These are phyloP conservation scores for Mycena sanguinolenta DNA, from an alignment of 768 basidiomycete species.

Conservation along the genomic window DNA sequence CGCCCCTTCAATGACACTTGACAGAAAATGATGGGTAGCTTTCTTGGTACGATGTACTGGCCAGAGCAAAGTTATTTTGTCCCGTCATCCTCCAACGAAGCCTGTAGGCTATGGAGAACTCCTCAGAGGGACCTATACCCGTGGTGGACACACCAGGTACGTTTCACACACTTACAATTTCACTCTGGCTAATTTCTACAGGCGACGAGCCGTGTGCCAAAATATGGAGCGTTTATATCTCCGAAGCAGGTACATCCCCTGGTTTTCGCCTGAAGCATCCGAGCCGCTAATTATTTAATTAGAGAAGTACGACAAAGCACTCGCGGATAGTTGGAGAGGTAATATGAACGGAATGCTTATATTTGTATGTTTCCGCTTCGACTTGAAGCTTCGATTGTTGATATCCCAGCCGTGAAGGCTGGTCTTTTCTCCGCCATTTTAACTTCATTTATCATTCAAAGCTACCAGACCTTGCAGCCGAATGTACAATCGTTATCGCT, in stretches of 20 bases:
- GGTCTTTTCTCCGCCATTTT: slow-evolving; percentile 38
- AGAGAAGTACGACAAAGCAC: slow-evolving; percentile 37
- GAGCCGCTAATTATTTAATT: too few species aligned
- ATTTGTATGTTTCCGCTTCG: slow-evolving; percentile 19
- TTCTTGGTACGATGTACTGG: too few species aligned
- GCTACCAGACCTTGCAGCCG: slow-evolving; percentile 27
- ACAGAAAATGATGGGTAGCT: too few species aligned
- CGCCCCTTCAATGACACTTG: too few species aligned
- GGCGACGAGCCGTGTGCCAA: slow-evolving; percentile 37
- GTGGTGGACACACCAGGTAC: slow-evolving; percentile 34
- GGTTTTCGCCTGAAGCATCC: too few species aligned
- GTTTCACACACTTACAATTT: neutral
- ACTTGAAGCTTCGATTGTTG: neutral
- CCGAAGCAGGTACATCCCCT: slow-evolving; percentile 18
- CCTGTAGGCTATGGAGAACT: slow-evolving; percentile 13
- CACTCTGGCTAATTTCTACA: slow-evolving; percentile 17
- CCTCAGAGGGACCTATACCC: slow-evolving; percentile 18
- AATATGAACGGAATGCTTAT: slow-evolving; percentile 38
- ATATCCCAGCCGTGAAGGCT: slow-evolving; percentile 18
- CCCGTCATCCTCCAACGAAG: neutral
- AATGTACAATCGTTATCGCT: neutral
- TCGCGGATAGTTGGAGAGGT: slow-evolving; percentile 32
- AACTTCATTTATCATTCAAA: slow-evolving; percentile 36
- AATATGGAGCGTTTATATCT: slow-evolving; percentile 37
- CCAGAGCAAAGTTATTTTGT: neutral